These are phyloP conservation scores for Lasiodiplodia hormozganensis DNA, from an alignment of 2,329 filamentous ascomycete species.

Conservation along the genomic window DNA sequence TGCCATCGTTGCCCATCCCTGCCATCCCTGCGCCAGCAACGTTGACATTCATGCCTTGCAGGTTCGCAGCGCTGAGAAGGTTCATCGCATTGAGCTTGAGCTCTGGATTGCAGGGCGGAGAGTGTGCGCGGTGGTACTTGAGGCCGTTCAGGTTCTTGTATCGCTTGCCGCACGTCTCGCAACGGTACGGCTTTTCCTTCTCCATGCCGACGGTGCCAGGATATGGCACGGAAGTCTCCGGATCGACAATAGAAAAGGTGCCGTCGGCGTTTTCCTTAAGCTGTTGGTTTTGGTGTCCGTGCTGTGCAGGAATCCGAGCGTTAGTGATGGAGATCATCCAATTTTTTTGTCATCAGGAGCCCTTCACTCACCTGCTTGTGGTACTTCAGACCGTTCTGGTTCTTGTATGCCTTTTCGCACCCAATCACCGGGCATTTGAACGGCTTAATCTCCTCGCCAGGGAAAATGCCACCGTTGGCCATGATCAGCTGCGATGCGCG, in stretches of 20 bases:
- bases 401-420: conserved; percentile 99
- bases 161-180: conserved; percentile 94
- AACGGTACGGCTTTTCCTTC: conserved; percentile 98
- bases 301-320: conserved; percentile 51
- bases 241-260: conserved; percentile 97
- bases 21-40: conserved; percentile 61
- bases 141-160: conserved; percentile 99
- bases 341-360: conserved; percentile 29
- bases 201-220: conserved; percentile 99
- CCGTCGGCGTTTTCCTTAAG: conserved; percentile 96
- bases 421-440: conserved; percentile 98
- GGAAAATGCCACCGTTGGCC: conserved; percentile 54
- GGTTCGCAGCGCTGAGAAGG: conserved; percentile 43
- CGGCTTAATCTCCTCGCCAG: conserved; percentile 88
- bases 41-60: conserved; percentile 55
- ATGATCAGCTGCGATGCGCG: conserved; percentile 64
- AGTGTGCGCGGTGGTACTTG: conserved; percentile 82
- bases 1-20: conserved; percentile 61
- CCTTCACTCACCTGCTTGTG: conserved; percentile 67
- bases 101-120: conserved; percentile 88
- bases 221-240: conserved; percentile 91
- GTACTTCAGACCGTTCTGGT: conserved; percentile 97
- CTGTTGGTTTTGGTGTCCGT: conserved; percentile 96
- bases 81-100: conserved; percentile 61
- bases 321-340: conserved; percentile 19